Evolutionary conservation across 2,329 filamentous ascomycete species (phyloP).

Genomic region (Alternaria arborescens): DNA sequence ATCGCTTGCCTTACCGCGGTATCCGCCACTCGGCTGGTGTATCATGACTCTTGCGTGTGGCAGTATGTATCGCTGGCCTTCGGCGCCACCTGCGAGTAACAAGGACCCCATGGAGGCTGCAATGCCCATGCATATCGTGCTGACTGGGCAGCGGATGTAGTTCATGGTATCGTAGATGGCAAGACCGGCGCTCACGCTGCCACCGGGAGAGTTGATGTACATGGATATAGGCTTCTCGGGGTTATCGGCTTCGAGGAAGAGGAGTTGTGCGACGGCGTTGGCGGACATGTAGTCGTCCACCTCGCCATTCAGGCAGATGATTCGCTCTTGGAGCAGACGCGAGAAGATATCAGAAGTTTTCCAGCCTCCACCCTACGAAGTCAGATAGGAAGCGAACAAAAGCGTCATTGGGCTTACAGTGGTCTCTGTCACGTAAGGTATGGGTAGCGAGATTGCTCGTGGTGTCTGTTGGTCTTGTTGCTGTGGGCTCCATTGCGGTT

Average conservation of each 20-base stretch:
- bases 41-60: conserved; percentile 98
- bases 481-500: conserved; percentile 28
- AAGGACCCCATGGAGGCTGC: conserved; percentile 95
- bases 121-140: conserved; percentile 92
- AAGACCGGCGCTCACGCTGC: conserved; percentile 82
- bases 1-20: conserved; percentile 74
- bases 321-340: conserved; percentile 74
- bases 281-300: conserved; percentile 91
- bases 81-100: conserved; percentile 83
- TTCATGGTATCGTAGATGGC: conserved; percentile 99
- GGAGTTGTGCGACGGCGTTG: conserved; percentile 92
- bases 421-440: conserved; percentile 62
- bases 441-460: conserved; percentile 54
- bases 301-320: conserved; percentile 89
- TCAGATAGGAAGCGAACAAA: conserved; percentile 35
- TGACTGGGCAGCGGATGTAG: conserved; percentile 92
- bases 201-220: conserved; percentile 97
- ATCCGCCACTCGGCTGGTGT: conserved; percentile 87
- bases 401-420: conserved; percentile 46
- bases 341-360: conserved; percentile 61
- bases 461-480: conserved; percentile 32
- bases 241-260: conserved; percentile 97
- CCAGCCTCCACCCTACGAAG: conserved; percentile 58
- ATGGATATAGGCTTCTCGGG: conserved; percentile 94
- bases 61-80: conserved; percentile 85